Evolutionary conservation across 2,329 filamentous ascomycete genomes (phyloP), one percentile per base, ranked within the genome.

Genomic region (Lasiodiplodia sp.): DNA sequence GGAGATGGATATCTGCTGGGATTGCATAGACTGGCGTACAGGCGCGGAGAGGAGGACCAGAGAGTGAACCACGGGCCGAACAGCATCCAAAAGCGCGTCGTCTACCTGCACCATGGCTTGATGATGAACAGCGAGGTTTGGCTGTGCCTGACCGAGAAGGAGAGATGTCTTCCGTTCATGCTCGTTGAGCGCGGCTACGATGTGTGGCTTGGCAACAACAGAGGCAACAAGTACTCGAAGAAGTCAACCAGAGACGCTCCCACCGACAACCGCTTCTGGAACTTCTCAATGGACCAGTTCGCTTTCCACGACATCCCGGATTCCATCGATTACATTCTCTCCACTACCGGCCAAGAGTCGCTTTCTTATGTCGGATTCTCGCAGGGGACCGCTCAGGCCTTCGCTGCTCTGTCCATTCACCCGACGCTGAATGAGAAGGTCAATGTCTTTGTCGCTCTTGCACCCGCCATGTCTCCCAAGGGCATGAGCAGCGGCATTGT

Each of bases 41-140:
- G 87, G 69, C 91, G 89, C 74, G 93, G 93, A 12, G 93, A 97
- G 78, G 92, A 96, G 77, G 88, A 89, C n/a, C 82, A 86, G 66
- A 88, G 88, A 71, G 91, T 97, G 74, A 97, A 97, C 77, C 83
- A 85, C 63, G 91, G 91, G 0, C 83, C 85, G 0, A 85, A 86
- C 0, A 90, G 90, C 74, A 73, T 92, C 34, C 87, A 87, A 80
- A 97, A 97, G 83, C 92, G 90, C 73, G 92, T 98, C 60, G 90
- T 96, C 7, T 99, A 98, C 79, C 84, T 99, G 71, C 96, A 99
- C 76, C 96, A 99, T 80, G 96, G 95, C 12, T 86, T 99, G 69
- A 87, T 99, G 76, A 99, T 99, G 96, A 98, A 97, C 81, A 97
- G 94, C 74, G 96, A 99, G 80, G 95, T 99, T 40, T 99, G 96